Conservation (phyloP, 441 rosid genomes). For the Populus hybrid region DNA sequence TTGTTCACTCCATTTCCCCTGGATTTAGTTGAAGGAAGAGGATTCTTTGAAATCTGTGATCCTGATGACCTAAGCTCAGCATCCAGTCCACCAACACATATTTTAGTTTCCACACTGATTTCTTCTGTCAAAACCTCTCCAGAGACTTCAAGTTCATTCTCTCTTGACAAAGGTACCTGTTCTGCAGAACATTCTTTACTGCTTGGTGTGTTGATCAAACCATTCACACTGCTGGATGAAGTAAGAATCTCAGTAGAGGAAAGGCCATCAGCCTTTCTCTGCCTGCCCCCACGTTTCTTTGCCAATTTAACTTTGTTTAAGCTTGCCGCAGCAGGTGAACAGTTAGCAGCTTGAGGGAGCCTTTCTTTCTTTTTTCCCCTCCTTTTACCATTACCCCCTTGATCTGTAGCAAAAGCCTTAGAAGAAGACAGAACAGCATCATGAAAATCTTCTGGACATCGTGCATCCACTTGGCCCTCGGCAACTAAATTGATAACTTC, state of each 20-base stretch:
- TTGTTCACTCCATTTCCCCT: conserved; percentile 40
- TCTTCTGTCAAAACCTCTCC: conserved; percentile 27
- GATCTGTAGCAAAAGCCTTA: conserved; percentile 27
- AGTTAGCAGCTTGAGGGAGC: conserved; percentile 24
- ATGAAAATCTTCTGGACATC: conserved; percentile 40
- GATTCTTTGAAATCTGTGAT: conserved; percentile 23
- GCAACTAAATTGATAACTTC: conserved; percentile 79
- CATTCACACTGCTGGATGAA: conserved; percentile 28
- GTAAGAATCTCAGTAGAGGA: conserved; percentile 27
- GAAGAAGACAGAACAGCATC: conserved; percentile 38
- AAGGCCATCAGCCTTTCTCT: conserved; percentile 24
- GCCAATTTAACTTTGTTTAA: conserved; percentile 38
- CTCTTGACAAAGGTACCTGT: conserved; percentile 24
- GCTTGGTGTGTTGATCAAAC: conserved; percentile 34
- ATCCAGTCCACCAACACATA: conserved; percentile 17
- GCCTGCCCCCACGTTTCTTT: conserved; percentile 39
- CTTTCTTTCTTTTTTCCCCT: conserved; percentile 55
- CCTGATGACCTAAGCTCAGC: conserved; percentile 22
- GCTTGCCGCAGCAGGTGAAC: conserved; percentile 29
- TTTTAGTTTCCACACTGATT: conserved; percentile 21
- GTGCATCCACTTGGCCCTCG: conserved; percentile 47
- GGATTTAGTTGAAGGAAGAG: conserved; percentile 36
- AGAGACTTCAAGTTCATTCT: conserved; percentile 25
- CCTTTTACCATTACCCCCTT: conserved; percentile 28
- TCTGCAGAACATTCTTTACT: conserved; percentile 28